Evolutionary conservation across 306 rosid species (phyloP).

Genomic region (Sicyos baderoa): DNA sequence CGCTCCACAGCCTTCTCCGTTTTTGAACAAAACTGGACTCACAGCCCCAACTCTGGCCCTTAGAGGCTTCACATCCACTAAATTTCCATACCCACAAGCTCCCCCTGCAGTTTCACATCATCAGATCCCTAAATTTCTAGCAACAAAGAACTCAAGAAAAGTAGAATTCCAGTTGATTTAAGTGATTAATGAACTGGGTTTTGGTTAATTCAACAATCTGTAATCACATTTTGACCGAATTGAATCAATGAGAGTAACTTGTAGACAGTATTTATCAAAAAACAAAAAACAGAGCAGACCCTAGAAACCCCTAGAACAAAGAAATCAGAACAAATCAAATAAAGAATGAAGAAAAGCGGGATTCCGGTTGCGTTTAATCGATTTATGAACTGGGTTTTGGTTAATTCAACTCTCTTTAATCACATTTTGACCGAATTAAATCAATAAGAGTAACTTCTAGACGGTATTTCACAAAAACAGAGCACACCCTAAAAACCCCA

Average conservation of each 20-base stretch:
- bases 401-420: not conserved
- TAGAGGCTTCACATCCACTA: slow-evolving; percentile 82
- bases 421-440: not conserved
- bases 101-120: slow-evolving; percentile 46
- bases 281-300: slow-evolving; percentile 11
- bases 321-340: not conserved
- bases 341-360: not conserved
- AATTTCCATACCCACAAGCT: slow-evolving; percentile 77
- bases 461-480: slow-evolving; percentile 2
- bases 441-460: not conserved
- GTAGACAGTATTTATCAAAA: not conserved
- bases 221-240: not conserved
- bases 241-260: not conserved
- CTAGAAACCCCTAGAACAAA: not conserved
- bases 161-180: not conserved
- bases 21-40: slow-evolving; percentile 58
- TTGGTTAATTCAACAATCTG: not conserved
- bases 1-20: slow-evolving; percentile 83
- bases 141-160: not conserved
- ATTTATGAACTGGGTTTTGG: not conserved
- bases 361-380: too few relatives aligned
- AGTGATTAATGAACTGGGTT: not conserved
- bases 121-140: not conserved
- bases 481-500: not conserved
- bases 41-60: slow-evolving; percentile 83